These are phyloP conservation scores for Gypsophila paniculata DNA, from an alignment of 179 eudicot genomes.

Conservation along the genomic window DNA sequence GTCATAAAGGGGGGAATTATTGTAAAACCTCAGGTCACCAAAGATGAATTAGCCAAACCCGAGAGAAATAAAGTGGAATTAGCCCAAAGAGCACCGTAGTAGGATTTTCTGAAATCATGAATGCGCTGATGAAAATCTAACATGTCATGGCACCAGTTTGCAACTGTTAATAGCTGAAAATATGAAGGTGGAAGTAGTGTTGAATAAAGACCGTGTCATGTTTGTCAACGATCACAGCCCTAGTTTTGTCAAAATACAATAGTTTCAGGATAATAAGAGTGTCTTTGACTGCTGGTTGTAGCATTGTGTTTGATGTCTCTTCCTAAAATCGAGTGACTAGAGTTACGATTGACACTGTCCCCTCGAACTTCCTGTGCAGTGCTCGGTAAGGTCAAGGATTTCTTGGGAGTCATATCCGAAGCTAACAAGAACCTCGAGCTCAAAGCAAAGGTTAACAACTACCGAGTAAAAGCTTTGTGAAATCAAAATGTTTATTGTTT, in stretches of 20 bases:
- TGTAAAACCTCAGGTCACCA: too few species aligned
- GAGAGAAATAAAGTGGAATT: too few species aligned
- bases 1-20: too few species aligned
- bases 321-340: not conserved
- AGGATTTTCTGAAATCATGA: too few species aligned
- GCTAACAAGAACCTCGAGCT: constrained; percentile 59
- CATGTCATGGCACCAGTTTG: too few species aligned
- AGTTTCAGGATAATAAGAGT: not conserved
- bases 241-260: not conserved
- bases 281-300: not conserved
- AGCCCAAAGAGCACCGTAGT: too few species aligned
- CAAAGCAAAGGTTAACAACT: constrained; percentile 52
- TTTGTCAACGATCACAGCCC: not conserved
- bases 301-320: not conserved
- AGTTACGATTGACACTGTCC: not conserved
- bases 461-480: not conserved
- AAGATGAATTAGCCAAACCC: too few species aligned
- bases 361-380: constrained; percentile 36
- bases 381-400: constrained; percentile 62
- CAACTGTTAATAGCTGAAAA: too few species aligned
- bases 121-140: too few species aligned
- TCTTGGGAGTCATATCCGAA: constrained; percentile 66
- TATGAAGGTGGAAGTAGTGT: too few species aligned
- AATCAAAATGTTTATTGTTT: not conserved
- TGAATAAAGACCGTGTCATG: not conserved